Percentiles rank a stretch among this genome's conserved stretches.
Evolutionary conservation across 768 basidiomycete genomes (phyloP).

Genomic region (Boletus sp.): DNA sequence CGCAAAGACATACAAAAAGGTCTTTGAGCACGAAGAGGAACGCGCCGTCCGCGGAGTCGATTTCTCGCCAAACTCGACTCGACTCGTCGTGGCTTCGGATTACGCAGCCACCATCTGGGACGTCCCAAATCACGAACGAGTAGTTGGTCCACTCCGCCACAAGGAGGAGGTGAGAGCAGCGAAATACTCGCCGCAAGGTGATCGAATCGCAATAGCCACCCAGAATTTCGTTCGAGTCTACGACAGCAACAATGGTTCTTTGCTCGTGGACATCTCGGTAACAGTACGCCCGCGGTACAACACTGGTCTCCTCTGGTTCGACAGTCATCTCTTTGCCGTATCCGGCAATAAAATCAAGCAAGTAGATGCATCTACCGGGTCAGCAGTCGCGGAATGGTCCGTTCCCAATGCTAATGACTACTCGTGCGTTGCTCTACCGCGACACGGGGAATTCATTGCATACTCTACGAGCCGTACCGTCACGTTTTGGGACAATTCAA

Average conservation of each 20-base stretch:
- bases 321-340: background rate
- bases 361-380: background rate
- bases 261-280: background rate
- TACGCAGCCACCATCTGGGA: background rate
- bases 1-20: background rate
- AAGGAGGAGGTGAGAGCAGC: background rate
- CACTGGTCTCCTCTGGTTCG: slow-evolving; percentile 3
- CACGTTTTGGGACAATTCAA: slow-evolving; percentile 1
- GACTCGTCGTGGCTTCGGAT: background rate
- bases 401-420: background rate
- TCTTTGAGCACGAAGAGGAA: background rate
- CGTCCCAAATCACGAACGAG: background rate
- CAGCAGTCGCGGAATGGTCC: background rate
- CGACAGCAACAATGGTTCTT: background rate
- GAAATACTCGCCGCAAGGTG: background rate
- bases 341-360: background rate
- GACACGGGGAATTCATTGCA: background rate
- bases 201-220: slow-evolving; percentile 5
- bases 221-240: background rate
- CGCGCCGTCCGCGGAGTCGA: background rate
- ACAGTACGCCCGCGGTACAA: background rate
- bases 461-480: background rate
- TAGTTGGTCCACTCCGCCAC: background rate
- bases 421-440: slow-evolving; percentile 2
- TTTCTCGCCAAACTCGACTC: slow-evolving; percentile 3